These are phyloP conservation scores for Globisporangium iwayamae DNA, from an alignment of 352 stramenopile species.

Conservation along the genomic window DNA sequence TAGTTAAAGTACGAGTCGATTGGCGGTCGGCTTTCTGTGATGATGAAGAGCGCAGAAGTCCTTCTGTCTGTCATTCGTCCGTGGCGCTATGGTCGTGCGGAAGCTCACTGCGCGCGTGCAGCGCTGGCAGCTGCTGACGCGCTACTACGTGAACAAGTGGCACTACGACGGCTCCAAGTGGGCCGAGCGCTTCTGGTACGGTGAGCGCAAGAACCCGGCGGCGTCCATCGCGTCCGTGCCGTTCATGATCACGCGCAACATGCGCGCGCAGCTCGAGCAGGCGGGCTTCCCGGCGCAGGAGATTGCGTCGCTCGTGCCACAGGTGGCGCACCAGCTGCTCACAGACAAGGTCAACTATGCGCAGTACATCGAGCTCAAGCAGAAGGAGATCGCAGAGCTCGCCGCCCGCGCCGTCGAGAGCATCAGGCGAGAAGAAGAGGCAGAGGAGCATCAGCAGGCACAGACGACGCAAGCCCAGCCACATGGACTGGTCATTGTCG, in stretches of 20 bases:
- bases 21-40: background rate
- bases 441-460: conserved; percentile 17
- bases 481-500: conserved; percentile 9
- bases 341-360: conserved; percentile 53
- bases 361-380: conserved; percentile 41
- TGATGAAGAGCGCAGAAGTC: background rate
- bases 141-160: conserved; percentile 84
- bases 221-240: conserved; percentile 63
- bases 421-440: conserved; percentile 7
- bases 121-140: conserved; percentile 61
- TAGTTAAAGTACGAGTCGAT: background rate
- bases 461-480: conserved; percentile 7
- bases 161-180: conserved; percentile 79
- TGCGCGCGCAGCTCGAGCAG: conserved; percentile 57
- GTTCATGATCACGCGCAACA: conserved; percentile 82
- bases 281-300: conserved; percentile 51
- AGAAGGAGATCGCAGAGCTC: conserved; percentile 21
- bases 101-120: conserved; percentile 41
- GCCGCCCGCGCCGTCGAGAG: conserved; percentile 15
- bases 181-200: conserved; percentile 69
- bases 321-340: conserved; percentile 54
- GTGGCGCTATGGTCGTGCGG: conserved; percentile 26
- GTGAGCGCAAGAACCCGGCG: conserved; percentile 36
- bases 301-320: conserved; percentile 61
- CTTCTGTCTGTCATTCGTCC: too few relatives aligned